These are phyloP conservation scores for Musa itinerans DNA, from an alignment of 176 grass and related monocot genomes.

Conservation along the genomic window DNA sequence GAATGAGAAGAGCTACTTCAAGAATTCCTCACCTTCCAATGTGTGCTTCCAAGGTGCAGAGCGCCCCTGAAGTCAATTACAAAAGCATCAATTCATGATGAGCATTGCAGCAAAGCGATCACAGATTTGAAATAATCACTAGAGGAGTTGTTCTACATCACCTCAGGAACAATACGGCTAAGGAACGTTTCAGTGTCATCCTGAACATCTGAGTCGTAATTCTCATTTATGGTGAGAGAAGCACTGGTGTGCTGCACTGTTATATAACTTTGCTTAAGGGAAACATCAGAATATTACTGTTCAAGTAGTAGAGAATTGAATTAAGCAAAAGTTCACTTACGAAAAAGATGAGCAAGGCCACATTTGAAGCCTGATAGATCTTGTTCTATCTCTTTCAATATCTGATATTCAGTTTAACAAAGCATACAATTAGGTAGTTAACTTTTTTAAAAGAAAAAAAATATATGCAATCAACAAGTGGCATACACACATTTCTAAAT, in stretches of 20 bases:
- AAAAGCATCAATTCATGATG: neutral
- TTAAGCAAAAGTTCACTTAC: constrained; percentile 29
- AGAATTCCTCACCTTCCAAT: constrained; percentile 54
- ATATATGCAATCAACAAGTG: neutral
- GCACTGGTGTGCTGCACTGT: constrained; percentile 97
- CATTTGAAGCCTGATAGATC: constrained; percentile 75
- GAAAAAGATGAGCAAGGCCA: constrained; percentile 80
- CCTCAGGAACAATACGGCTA: constrained; percentile 84
- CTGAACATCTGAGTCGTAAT: constrained; percentile 94
- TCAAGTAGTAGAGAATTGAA: neutral
- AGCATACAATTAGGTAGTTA: neutral
- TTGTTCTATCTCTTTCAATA: constrained; percentile 57
- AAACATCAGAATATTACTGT: neutral
- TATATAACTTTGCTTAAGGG: constrained; percentile 10
- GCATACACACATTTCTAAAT: too few species aligned
- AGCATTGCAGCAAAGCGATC: neutral
- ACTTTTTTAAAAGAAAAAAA: neutral
- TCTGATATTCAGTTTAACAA: constrained; percentile 29
- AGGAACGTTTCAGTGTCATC: constrained; percentile 92
- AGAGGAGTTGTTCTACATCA: neutral
- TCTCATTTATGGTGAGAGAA: constrained; percentile 94
- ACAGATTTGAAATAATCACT: neutral
- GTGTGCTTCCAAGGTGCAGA: constrained; percentile 98
- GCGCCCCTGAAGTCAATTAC: constrained; percentile 40
- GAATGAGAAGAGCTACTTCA: neutral